Base-by-base conservation (phyloP, 306 rosid species). In the Trifolium repens region DNA sequence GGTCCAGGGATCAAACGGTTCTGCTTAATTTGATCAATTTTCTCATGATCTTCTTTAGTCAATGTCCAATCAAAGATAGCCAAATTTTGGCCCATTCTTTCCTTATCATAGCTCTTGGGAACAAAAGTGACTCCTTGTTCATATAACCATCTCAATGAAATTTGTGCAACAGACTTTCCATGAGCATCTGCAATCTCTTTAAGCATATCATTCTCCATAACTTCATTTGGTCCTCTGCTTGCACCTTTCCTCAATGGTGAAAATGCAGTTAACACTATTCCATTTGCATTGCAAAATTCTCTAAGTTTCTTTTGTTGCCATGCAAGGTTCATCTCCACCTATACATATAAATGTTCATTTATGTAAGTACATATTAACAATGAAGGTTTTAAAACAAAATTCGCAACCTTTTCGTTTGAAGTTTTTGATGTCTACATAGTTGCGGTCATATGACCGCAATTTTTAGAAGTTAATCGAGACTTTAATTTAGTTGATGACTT, bases 321-420 rank as follows among this genome's bases (percentile, higher is more conserved):
- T 7, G 86, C 79, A 3, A 87, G 87, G 72, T 80, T 86, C 90
- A 90, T 76, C 78, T 90, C 96, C 78, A 90, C 96, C 94, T 89
- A 81, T 7, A 69, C 3, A 67, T 14, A 27, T 13, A 13, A 1
- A n/a, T 32, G 0, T 27, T 58, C 12, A 14, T 67, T 67, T 67
- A 13, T 14, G 22, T 66, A 17, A 46, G 13, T 16, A 27, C 22
- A n/a, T 59, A 59, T 73, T 27, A 14, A 12, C 24, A 59, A 27
- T 39, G 27, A 30, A 37, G 7, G 43, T 4, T 59, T 59, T 10
- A 5, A 37, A 5, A 34, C 6, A 35, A 35, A 7, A 4, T 37
- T 2, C 40, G 2, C 40, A 1, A 37, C 40, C 7, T 2, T 37
- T 37, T 37, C 40, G 9, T 37, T 37, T 8, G 40, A 37, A 4